phyloP scores from a whole-genome alignment of 1,139 yeast species.

The Candida freyschussii region DNA sequence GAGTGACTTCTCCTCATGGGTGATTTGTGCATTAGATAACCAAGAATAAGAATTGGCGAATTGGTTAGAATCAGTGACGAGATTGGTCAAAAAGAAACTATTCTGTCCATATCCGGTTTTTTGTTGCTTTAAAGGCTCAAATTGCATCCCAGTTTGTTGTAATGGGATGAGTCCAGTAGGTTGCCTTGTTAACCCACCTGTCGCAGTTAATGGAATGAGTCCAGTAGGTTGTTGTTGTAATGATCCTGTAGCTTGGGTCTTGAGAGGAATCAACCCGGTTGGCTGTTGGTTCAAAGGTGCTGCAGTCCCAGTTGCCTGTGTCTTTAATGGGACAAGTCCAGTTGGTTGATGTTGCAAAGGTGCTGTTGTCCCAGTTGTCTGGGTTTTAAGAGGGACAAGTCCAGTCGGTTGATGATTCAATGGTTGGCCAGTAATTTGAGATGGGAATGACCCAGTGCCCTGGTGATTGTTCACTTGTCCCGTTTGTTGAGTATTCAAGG shows the following conservation, averaged over 20 bases:
- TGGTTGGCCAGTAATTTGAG: slow-evolving; percentile 2
- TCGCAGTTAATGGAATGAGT: slow-evolving; percentile 7
- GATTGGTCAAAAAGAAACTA: slow-evolving; percentile 34
- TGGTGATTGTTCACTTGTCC: slow-evolving; percentile 36
- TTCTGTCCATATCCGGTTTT: slow-evolving; percentile 58
- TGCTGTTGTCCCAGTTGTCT: slow-evolving; percentile 30
- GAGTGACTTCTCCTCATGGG: slow-evolving; percentile 74
- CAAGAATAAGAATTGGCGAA: slow-evolving; percentile 20
- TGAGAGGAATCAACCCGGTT: slow-evolving; percentile 13
- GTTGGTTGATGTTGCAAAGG: slow-evolving; percentile 27
- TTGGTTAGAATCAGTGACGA: slow-evolving; percentile 29
- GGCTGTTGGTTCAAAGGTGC: slow-evolving; percentile 12
- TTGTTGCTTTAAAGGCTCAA: slow-evolving; percentile 24
- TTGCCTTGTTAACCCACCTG: slow-evolving; percentile 1
- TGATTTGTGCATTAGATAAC: slow-evolving; percentile 64
- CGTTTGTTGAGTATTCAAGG: slow-evolving; percentile 10
- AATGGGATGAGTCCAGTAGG: slow-evolving; percentile 17
- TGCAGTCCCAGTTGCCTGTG: slow-evolving; percentile 15
- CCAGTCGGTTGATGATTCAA: slow-evolving; percentile 4
- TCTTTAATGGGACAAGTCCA: slow-evolving; percentile 27
- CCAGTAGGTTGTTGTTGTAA: slow-evolving; percentile 48
- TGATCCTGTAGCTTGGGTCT: slow-evolving; percentile 4
- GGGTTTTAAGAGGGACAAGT: slow-evolving; percentile 28
- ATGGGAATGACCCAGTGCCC: no score
- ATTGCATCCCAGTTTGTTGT: slow-evolving; percentile 29